phyloP scores from a whole-genome alignment of 805 yeast genomes.

The Sungouiozyma intestinalis region DNA sequence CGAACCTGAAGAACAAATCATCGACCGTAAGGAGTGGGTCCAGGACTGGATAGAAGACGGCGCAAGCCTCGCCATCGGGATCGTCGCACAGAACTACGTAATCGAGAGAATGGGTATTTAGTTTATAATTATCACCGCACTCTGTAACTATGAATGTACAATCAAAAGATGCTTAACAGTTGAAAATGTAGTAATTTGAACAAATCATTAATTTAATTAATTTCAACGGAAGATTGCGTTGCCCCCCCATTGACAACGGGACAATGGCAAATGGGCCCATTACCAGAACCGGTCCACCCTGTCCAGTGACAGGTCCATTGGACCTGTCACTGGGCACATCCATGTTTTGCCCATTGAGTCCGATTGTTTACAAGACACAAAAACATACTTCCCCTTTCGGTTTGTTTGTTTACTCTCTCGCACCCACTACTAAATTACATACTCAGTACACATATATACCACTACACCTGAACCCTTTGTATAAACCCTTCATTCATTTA shows the following conservation, averaged over 20 bases:
- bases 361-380: no score
- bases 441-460: constrained; percentile 2
- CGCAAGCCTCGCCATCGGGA: constrained; percentile 68
- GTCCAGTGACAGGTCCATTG: no score
- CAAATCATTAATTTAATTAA: not conserved
- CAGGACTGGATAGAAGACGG: constrained; percentile 73
- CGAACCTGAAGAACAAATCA: constrained; percentile 35
- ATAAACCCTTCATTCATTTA: not conserved
- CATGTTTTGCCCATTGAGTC: no score
- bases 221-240: not conserved
- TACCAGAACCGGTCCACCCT: no score
- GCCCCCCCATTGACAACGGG: no score
- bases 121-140: not conserved
- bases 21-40: constrained; percentile 79
- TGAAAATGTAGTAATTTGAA: not conserved
- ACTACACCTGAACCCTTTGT: not conserved
- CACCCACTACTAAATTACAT: not conserved
- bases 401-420: not conserved
- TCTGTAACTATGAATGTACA: not conserved
- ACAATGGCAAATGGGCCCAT: no score
- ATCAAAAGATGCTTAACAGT: not conserved
- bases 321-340: no score
- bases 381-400: not conserved
- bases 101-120: constrained; percentile 57
- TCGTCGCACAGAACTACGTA: constrained; percentile 83